Percentiles rank a stretch among this genome's conserved stretches.
Evolutionary conservation across 1,284 basidiomycete species (phyloP).

Genomic region (Xanthoconium separans): DNA sequence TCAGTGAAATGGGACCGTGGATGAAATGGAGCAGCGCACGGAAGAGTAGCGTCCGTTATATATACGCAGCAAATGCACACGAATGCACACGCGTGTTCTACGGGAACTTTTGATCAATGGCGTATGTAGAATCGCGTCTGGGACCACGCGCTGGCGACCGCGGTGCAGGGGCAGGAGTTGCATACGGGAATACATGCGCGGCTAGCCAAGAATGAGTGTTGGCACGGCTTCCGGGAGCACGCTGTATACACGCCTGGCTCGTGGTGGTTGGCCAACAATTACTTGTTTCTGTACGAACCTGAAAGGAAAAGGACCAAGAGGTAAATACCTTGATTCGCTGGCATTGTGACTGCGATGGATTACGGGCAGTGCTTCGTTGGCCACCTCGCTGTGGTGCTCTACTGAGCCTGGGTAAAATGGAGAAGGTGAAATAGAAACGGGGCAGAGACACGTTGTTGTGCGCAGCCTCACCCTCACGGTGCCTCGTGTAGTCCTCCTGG

Average conservation of each 20-base stretch:
- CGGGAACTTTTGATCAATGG: constrained; percentile 2
- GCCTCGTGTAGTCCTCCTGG: constrained; percentile 30
- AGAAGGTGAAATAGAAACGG: constrained; percentile 15
- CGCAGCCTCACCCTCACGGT: constrained; percentile 11
- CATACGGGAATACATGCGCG: constrained; percentile 13
- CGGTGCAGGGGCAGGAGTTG: constrained; percentile 19
- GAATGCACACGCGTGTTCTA: constrained; percentile 14
- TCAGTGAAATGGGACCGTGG: constrained; percentile 7
- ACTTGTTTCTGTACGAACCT: neutral
- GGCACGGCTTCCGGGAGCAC: constrained; percentile 10
- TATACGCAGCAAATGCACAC: constrained; percentile 16
- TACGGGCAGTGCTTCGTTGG: neutral
- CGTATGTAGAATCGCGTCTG: too few relatives aligned
- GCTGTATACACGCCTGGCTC: constrained; percentile 11
- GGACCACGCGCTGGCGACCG: constrained; percentile 15
- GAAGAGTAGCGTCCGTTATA: constrained; percentile 25
- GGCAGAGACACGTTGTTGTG: constrained; percentile 10
- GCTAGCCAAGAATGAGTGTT: constrained; percentile 10
- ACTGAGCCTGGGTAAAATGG: neutral
- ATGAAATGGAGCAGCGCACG: constrained; percentile 11
- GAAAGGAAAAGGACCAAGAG: neutral
- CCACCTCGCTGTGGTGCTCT: neutral
- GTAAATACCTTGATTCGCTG: neutral
- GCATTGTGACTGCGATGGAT: neutral
- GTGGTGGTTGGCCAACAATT: neutral